Conservation (phyloP, 1,284 basidiomycete genomes). For the Polyporus tsugae region DNA sequence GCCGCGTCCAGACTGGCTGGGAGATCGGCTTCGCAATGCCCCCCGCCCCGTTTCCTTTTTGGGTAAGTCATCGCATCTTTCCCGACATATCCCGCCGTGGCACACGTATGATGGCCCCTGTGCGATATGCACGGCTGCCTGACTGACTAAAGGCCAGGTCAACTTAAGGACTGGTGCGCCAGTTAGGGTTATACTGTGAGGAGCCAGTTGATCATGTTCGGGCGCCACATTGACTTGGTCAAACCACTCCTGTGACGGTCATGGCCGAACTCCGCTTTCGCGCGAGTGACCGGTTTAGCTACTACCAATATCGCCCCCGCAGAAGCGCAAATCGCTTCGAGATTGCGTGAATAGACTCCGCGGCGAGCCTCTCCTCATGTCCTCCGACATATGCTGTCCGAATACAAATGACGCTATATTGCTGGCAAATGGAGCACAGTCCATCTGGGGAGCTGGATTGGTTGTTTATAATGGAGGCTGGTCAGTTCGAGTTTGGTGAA, state of each 20-base stretch:
- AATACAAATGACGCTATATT: too few species aligned
- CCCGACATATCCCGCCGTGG: not conserved
- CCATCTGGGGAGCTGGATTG: too few species aligned
- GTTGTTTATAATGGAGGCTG: too few species aligned
- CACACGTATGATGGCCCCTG: not conserved
- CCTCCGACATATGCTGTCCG: too few species aligned
- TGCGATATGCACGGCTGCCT: not conserved
- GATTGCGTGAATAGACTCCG: too few species aligned
- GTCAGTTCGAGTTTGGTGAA: too few species aligned
- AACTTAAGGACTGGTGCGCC: not conserved
- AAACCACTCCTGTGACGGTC: not conserved
- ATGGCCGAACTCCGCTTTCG: not conserved
- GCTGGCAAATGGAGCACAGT: too few species aligned
- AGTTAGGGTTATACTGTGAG: not conserved
- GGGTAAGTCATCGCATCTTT: not conserved
- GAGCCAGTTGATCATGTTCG: not conserved
- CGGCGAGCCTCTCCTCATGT: too few species aligned
- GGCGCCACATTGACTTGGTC: not conserved
- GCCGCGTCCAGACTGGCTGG: not conserved
- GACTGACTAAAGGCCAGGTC: not conserved
- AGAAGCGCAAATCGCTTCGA: too few species aligned
- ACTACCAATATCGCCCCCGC: not conserved
- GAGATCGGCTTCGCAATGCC: not conserved
- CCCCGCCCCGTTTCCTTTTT: slow-evolving; percentile 1
- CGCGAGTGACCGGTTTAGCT: not conserved